Evolutionary conservation across 768 basidiomycete genomes (phyloP).

Genomic region (Kockovaella imperatae): DNA sequence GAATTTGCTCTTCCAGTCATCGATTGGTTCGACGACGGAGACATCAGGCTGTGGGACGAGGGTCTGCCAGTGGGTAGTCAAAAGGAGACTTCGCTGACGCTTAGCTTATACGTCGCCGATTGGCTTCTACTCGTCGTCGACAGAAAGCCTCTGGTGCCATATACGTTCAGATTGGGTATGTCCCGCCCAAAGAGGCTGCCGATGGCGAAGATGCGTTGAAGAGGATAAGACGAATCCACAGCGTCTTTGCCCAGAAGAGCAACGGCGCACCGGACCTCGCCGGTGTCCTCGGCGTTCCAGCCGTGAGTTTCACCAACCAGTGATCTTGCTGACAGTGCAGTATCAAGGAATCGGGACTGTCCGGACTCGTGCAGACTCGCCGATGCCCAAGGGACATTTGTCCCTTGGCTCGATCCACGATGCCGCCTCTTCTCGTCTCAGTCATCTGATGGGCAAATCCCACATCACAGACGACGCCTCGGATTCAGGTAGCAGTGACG

Average conservation of each 20-base stretch:
- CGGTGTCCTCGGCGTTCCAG: constrained; percentile 40
- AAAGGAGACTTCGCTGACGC: neutral
- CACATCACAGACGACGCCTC: no score
- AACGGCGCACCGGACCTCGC: constrained; percentile 8
- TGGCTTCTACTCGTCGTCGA: constrained; percentile 53
- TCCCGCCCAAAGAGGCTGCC: constrained; percentile 29
- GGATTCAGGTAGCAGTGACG: constrained; percentile 10
- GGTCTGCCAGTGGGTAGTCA: constrained; percentile 57
- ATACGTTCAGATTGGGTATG: constrained; percentile 58
- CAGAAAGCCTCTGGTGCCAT: constrained; percentile 53
- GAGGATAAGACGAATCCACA: constrained; percentile 49
- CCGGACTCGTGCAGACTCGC: constrained; percentile 23
- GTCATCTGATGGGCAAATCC: no score
- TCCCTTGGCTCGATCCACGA: constrained; percentile 9
- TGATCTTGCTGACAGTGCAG: constrained; percentile 15
- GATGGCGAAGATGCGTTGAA: constrained; percentile 43
- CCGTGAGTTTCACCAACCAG: constrained; percentile 19
- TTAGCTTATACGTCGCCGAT: neutral
- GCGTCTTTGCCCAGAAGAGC: constrained; percentile 15
- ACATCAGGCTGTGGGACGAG: constrained; percentile 52
- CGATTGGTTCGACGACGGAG: constrained; percentile 63
- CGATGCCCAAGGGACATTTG: neutral
- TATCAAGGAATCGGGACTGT: constrained; percentile 44
- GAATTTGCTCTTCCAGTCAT: constrained; percentile 71
- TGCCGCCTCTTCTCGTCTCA: constrained; percentile 50